Conservation (phyloP, 1,139 yeast genomes). For the Zygosaccharomyces sapae region DNA sequence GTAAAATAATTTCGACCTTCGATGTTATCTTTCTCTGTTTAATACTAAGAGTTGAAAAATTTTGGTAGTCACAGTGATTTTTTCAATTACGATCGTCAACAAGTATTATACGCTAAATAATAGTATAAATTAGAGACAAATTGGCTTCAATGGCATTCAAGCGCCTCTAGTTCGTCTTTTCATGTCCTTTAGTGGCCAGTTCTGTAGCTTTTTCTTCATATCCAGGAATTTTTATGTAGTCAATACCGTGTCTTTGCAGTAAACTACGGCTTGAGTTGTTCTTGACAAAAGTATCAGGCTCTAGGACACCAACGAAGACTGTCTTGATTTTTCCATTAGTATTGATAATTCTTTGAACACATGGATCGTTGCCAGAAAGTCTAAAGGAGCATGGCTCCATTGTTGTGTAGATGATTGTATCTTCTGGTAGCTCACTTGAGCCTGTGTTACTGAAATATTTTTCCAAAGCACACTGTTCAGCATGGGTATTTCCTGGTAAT, state of each 20-base stretch:
- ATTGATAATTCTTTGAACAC: slow-evolving; percentile 70
- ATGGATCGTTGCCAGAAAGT: slow-evolving; percentile 85
- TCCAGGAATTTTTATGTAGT: slow-evolving; percentile 79
- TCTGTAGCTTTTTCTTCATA: slow-evolving; percentile 66
- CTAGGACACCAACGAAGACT: slow-evolving; percentile 88
- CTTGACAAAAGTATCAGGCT: slow-evolving; percentile 83
- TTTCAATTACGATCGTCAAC: not conserved
- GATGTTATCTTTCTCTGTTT: not conserved
- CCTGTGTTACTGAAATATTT: slow-evolving; percentile 54
- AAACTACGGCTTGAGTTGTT: slow-evolving; percentile 62
- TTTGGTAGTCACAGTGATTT: not conserved
- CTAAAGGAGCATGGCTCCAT: slow-evolving; percentile 97
- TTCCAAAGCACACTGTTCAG: slow-evolving; percentile 85
- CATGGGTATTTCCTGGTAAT: slow-evolving; percentile 93
- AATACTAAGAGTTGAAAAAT: not conserved
- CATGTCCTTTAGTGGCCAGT: slow-evolving; percentile 72
- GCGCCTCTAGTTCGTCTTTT: not conserved
- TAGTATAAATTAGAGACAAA: not conserved
- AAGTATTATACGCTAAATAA: not conserved
- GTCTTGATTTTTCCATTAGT: slow-evolving; percentile 53
- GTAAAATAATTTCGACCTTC: not conserved
- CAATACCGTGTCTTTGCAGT: slow-evolving; percentile 54
- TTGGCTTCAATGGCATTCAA: not conserved
- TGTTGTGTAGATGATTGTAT: slow-evolving; percentile 84
- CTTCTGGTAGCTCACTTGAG: slow-evolving; percentile 54